Evolutionary conservation across 2,329 filamentous ascomycete genomes (phyloP), one percentile per base, ranked within the genome.

Genomic region (Sarocladium strictum): DNA sequence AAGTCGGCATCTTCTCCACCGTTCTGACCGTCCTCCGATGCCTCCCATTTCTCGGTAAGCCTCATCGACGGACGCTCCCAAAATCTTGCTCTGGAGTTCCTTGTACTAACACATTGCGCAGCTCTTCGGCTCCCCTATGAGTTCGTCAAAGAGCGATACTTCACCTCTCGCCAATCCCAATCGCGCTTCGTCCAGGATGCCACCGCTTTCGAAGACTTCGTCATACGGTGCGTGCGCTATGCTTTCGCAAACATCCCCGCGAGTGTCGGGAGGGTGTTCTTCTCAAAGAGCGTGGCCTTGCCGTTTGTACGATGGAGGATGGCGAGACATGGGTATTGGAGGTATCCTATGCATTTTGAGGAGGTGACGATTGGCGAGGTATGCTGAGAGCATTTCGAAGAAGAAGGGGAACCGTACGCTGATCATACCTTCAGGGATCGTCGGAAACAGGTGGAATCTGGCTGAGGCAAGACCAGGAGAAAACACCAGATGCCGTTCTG

Each of bases 281-380:
- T 94, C 67, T 86, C 84, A 6, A 90, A 86, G 70, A 67, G 73
- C 29, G 87, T 94, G 10, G 80, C 86, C 1, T 66, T 90, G 51
- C 88, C 89, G 72, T 93, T 93, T 66, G 67, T 92, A 56, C 76
- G 79, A 51, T 94, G 89, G 69, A 83, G 89, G 33, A 84, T 92
- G 81, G 67, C 90, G 49, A 77, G 88, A 21, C 85, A 91, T 69
- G 87, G 89, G 23, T 80, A 84, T 64, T 56, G 84, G 24, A 76
- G 70, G 49, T 81, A 76, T 24, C 85, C 85, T 0, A 76, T 88
- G 6, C 75, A 78, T 58, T 90, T 87, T 83, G 73, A 73, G 35
- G 86, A 79, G 59, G 67, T 73, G 56, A 56, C 53, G 12, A 58
- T 69, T 51, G 62, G 62, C 29, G 57, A 64, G 55, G 70, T 71